Percentiles rank a stretch among this genome's conserved stretches.
These are phyloP conservation scores for Podosphaera aphanis DNA, from an alignment of 2,329 filamentous ascomycete species.

Conservation along the genomic window DNA sequence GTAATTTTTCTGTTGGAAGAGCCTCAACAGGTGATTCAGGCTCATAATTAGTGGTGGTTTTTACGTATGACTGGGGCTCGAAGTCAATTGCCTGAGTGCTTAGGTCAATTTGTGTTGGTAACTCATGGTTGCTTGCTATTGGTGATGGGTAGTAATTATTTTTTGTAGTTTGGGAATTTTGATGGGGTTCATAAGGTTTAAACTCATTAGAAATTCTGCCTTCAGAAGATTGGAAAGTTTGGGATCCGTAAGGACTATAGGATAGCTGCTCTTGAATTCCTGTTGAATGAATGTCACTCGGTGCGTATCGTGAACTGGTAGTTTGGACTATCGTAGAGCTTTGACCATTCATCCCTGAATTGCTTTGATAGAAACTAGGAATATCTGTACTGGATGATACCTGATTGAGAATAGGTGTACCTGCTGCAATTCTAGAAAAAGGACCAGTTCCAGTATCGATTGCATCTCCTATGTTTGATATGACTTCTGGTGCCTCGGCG, in stretches of 20 bases:
- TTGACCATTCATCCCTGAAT: constrained; percentile 9
- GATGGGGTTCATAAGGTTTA: constrained; percentile 21
- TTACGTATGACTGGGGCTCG: constrained; percentile 20
- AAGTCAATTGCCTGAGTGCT: constrained; percentile 6
- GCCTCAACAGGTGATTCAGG: constrained; percentile 19
- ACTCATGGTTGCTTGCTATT: constrained; percentile 9
- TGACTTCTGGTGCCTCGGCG: constrained; percentile 36
- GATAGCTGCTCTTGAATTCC: constrained; percentile 8
- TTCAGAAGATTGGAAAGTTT: constrained; percentile 21
- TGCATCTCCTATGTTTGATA: constrained; percentile 29
- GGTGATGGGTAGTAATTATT: neutral
- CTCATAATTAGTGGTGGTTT: constrained; percentile 23
- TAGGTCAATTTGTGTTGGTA: constrained; percentile 14
- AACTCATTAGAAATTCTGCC: constrained; percentile 23
- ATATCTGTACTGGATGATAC: constrained; percentile 56
- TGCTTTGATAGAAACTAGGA: constrained; percentile 21
- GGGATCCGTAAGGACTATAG: constrained; percentile 12
- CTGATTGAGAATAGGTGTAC: constrained; percentile 50
- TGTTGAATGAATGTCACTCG: constrained; percentile 10
- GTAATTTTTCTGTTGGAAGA: constrained; percentile 49
- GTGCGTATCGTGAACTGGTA: constrained; percentile 15
- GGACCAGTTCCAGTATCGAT: constrained; percentile 38
- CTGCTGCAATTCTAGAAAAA: constrained; percentile 61
- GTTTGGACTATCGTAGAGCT: constrained; percentile 6
- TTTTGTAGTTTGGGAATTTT: constrained; percentile 16